Conservation (phyloP, 2,329 filamentous ascomycete species). For the Bipolaris gigantea region DNA sequence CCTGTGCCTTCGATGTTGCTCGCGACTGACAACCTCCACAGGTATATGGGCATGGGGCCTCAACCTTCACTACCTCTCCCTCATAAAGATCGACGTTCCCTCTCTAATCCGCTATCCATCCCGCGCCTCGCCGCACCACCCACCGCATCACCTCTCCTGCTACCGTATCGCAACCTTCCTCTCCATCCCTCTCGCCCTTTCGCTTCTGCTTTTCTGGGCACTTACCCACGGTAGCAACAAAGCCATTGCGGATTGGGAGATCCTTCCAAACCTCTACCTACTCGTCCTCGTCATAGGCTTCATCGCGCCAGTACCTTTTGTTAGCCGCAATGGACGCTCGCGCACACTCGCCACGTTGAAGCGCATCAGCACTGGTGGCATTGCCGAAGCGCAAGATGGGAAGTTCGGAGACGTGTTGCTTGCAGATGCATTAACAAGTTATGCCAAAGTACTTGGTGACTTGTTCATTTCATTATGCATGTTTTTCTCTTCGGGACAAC, state of each 20-base stretch:
- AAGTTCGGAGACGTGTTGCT: constrained; percentile 95
- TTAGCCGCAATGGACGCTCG: constrained; percentile 70
- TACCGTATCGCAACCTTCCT: constrained; percentile 84
- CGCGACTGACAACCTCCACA: constrained; percentile 41
- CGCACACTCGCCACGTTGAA: constrained; percentile 75
- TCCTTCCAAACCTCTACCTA: constrained; percentile 84
- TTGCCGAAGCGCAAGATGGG: constrained; percentile 83
- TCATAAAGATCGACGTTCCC: constrained; percentile 82
- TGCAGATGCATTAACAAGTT: constrained; percentile 92
- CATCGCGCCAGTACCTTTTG: constrained; percentile 68
- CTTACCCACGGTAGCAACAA: constrained; percentile 71
- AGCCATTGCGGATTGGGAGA: constrained; percentile 76
- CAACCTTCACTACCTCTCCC: constrained; percentile 84
- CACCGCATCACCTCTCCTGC: constrained; percentile 76
- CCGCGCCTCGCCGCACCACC: constrained; percentile 69
- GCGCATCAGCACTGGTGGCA: constrained; percentile 79
- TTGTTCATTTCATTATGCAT: constrained; percentile 88
- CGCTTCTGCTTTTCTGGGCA: constrained; percentile 80
- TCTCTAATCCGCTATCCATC: constrained; percentile 82
- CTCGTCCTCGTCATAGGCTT: constrained; percentile 71
- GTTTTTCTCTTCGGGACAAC: constrained; percentile 73
- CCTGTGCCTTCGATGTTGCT: not conserved
- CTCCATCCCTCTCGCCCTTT: constrained; percentile 69
- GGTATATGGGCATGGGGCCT: constrained; percentile 94
- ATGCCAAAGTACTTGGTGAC: constrained; percentile 89